Evolutionary conservation across 768 basidiomycete species (phyloP), one percentile per base, ranked within the genome.

Genomic region (Naganishia randhawae): DNA sequence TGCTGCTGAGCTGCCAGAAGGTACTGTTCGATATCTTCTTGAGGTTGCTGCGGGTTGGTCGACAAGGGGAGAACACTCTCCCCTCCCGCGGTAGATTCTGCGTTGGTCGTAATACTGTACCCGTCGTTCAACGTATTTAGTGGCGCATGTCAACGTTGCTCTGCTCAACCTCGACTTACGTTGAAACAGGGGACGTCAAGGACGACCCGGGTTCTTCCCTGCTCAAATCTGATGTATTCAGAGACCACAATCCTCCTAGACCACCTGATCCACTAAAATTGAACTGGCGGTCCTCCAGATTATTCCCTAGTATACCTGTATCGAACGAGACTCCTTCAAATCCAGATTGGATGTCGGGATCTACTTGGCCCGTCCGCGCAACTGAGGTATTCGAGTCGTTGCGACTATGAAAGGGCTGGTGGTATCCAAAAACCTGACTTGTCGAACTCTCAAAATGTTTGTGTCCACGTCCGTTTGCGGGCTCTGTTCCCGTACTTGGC

Each of bases 31-130:
- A 61, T 41, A 25, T 61, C 57, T 29, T 61, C 57, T 1, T 37
- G 39, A 41, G 57, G 27, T 37, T 61, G 57, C 6, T 29, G 57
- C 14, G 57, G 57, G 17, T 41, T 39, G 8, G 25, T 25, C 11
- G 57, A 61, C 22, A 25, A 39, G n/a, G 57, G 39, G 22, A 39
- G 57, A 16, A 61, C 22, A 13, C 7, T 39, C 17, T 61, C 57
- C 37, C 22, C 37, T 35, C 57, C 57, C 35, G 57, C 19, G 37
- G 41, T n/a, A n/a, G 57, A 61, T 25, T 61, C 57, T n/a, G 57
- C 57, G 57, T 61, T 61, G 57, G 57, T 61, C 19, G 57, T 39
- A 61, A 61, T 61, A n/a, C 57, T 61, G 37, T 10, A 13, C 3
- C 11, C 33, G 16, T 37, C 4, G 13, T 33, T 32, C 54, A 19